Percentiles rank a stretch among this genome's conserved stretches.
Conservation (phyloP, 2,329 filamentous ascomycete species). For the Colletotrichum melonis region DNA sequence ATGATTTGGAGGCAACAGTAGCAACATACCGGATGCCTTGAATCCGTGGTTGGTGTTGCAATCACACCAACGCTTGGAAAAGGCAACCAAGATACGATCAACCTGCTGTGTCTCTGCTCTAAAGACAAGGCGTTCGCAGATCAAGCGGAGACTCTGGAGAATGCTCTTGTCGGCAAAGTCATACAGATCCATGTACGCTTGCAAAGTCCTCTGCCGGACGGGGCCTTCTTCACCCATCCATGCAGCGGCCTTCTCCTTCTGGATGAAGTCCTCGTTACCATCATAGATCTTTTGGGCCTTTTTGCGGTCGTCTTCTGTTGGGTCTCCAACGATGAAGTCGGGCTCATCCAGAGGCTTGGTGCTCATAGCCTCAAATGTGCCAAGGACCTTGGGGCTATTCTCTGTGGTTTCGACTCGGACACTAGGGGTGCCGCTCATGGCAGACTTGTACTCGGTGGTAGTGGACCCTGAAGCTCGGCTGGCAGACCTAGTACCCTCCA, state of each 20-base stretch:
- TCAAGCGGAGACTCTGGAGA: slow-evolving; percentile 78
- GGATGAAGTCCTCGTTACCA: slow-evolving; percentile 83
- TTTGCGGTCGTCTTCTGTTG: slow-evolving; percentile 76
- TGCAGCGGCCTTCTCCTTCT: slow-evolving; percentile 82
- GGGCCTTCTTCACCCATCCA: slow-evolving; percentile 85
- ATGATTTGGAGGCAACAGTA: neutral
- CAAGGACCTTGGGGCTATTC: slow-evolving; percentile 48
- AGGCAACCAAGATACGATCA: slow-evolving; percentile 90
- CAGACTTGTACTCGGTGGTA: slow-evolving; percentile 54
- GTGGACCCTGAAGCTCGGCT: slow-evolving; percentile 50
- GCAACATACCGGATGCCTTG: slow-evolving; percentile 79
- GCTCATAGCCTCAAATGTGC: slow-evolving; percentile 46
- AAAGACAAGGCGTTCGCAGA: slow-evolving; percentile 85
- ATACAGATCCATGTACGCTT: slow-evolving; percentile 92
- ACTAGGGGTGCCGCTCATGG: slow-evolving; percentile 49
- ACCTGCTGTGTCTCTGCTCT: slow-evolving; percentile 97
- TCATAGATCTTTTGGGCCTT: slow-evolving; percentile 87
- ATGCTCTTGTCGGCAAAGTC: slow-evolving; percentile 87
- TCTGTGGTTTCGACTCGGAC: slow-evolving; percentile 56
- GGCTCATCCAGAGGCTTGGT: slow-evolving; percentile 66
- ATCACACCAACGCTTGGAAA: slow-evolving; percentile 90
- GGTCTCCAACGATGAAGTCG: slow-evolving; percentile 67
- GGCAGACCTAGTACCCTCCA: slow-evolving; percentile 50
- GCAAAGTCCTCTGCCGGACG: slow-evolving; percentile 67
- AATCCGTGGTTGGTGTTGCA: slow-evolving; percentile 96